Conservation (phyloP, 805 yeast genomes). For the Myxozyma geophila region DNA sequence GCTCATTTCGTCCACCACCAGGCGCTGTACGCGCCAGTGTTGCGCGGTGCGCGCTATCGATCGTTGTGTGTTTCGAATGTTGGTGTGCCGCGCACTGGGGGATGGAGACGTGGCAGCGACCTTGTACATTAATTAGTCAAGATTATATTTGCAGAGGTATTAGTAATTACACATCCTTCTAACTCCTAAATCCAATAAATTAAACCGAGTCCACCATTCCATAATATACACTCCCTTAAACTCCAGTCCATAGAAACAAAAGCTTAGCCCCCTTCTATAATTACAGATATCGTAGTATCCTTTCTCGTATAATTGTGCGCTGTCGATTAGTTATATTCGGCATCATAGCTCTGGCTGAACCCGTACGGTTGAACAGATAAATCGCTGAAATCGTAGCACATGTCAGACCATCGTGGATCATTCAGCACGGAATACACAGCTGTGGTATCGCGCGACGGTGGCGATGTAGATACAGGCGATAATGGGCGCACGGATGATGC, state of each 20-base stretch:
- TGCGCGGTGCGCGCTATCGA: conserved; percentile 61
- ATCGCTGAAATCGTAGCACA: conserved; percentile 9
- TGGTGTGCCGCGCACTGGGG: conserved; percentile 54
- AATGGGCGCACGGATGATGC: not conserved
- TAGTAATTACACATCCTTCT: too few species aligned
- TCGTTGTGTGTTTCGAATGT: conserved; percentile 53
- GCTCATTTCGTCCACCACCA: conserved; percentile 54
- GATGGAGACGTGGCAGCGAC: conserved; percentile 30
- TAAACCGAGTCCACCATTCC: too few species aligned
- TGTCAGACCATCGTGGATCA: conserved; percentile 5
- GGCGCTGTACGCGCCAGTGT: conserved; percentile 67
- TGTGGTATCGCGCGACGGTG: not conserved
- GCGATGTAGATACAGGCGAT: not conserved
- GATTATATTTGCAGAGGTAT: too few species aligned
- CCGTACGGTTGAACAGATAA: conserved; percentile 9
- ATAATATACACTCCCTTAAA: too few species aligned
- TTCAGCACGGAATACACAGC: not conserved
- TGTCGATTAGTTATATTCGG: not conserved
- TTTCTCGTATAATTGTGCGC: too few species aligned
- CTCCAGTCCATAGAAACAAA: too few species aligned
- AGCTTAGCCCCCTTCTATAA: too few species aligned
- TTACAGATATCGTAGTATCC: too few species aligned
- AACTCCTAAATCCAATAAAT: too few species aligned
- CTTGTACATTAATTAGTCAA: too few species aligned
- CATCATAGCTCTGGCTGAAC: not conserved